phyloP scores from a whole-genome alignment of 768 basidiomycete species.

The Naganishia friedmannii region DNA sequence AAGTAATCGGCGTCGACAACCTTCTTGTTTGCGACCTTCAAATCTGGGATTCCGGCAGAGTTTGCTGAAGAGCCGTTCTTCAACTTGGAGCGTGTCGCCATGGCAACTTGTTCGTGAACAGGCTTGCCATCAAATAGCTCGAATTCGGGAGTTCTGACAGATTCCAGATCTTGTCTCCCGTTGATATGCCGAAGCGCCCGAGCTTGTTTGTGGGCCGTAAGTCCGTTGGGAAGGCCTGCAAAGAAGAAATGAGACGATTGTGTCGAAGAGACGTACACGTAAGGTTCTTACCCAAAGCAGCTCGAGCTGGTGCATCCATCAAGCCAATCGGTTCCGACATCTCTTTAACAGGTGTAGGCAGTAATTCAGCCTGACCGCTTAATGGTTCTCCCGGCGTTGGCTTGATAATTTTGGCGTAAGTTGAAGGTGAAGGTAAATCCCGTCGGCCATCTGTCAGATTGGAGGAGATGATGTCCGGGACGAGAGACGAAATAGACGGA shows the following conservation, averaged over 20 bases:
- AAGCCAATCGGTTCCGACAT: constrained; percentile 14
- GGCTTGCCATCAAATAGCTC: constrained; percentile 34
- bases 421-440: constrained; percentile 6
- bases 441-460: not conserved
- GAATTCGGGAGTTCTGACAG: constrained; percentile 42
- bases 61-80: constrained; percentile 4
- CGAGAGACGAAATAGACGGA: constrained; percentile 8
- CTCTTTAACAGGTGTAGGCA: constrained; percentile 13
- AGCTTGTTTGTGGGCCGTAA: constrained; percentile 46
- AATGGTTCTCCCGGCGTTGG: constrained; percentile 27
- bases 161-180: constrained; percentile 26
- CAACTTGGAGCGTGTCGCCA: not conserved
- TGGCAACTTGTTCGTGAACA: not conserved
- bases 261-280: not conserved
- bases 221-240: constrained; percentile 43
- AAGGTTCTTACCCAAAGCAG: constrained; percentile 40
- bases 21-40: constrained; percentile 7
- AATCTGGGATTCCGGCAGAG: constrained; percentile 17
- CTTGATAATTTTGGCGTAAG: constrained; percentile 12
- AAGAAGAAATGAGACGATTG: not conserved
- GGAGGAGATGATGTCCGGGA: not conserved
- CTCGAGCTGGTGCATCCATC: constrained; percentile 48
- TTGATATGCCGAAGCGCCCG: constrained; percentile 40
- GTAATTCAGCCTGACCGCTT: constrained; percentile 22
- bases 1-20: not conserved